Conservation (phyloP, 108 stramenopile genomes). For the Aurantiochytrium sp. region DNA sequence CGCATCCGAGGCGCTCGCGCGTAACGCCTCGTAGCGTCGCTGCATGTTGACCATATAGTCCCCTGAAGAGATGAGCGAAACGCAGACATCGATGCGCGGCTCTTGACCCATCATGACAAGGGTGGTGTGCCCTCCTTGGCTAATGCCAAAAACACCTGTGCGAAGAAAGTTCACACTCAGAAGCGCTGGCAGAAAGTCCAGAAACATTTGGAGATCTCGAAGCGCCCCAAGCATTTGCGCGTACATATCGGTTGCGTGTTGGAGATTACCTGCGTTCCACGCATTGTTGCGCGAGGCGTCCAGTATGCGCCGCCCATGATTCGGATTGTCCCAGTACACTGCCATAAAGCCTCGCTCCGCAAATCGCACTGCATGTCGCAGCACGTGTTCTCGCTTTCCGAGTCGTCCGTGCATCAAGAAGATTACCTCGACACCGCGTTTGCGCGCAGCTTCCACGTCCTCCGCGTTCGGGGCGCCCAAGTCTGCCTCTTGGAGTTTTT, state of each 20-base stretch:
- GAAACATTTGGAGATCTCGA: neutral
- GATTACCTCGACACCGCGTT: neutral
- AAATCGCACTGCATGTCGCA: neutral
- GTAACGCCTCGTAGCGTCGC: neutral
- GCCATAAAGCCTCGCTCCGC: neutral
- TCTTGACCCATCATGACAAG: neutral
- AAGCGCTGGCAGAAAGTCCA: neutral
- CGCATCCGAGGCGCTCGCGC: neutral
- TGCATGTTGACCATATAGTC: conserved; percentile 9
- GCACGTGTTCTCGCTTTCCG: neutral
- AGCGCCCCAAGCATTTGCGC: neutral
- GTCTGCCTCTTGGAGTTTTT: neutral
- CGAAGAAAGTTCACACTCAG: neutral
- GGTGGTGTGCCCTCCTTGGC: neutral
- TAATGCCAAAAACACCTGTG: neutral
- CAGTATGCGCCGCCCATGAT: neutral
- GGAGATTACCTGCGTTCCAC: neutral
- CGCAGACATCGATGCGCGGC: neutral
- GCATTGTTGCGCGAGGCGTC: neutral
- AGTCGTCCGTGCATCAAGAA: neutral
- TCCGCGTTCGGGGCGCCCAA: neutral
- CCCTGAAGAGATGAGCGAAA: neutral
- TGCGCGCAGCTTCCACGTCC: neutral
- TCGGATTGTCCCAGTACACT: neutral
- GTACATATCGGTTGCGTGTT: neutral